A percentile compares a stretch with the other conserved stretches of the same genome.
Evolutionary conservation across 331 rosid genomes (phyloP).

Genomic region (Dryas integrifolia): DNA sequence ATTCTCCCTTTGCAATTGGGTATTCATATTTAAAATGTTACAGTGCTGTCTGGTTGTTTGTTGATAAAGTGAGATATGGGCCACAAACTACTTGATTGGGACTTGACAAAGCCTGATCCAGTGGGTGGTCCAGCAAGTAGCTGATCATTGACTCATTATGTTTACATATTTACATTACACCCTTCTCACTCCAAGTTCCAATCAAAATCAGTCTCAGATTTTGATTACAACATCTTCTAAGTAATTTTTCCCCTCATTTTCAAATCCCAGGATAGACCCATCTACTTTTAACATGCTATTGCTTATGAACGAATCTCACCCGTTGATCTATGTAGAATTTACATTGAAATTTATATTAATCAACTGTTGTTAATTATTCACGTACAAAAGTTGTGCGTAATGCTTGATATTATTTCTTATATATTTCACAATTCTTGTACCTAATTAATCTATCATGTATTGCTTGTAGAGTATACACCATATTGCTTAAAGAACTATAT

Average conservation of each 20-base stretch:
- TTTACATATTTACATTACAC: not conserved
- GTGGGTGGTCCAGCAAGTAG: slow-evolving; percentile 28
- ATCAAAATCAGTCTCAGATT: slow-evolving; percentile 16
- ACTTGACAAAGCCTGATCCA: slow-evolving; percentile 23
- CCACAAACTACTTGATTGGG: slow-evolving; percentile 27
- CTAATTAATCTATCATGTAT: not conserved
- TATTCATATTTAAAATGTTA: not conserved
- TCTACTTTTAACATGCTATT: not conserved
- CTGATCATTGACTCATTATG: slow-evolving; percentile 34
- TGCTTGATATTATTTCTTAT: too few species aligned
- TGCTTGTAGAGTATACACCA: not conserved
- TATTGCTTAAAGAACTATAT: too few species aligned
- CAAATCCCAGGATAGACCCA: not conserved
- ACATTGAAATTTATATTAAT: not conserved
- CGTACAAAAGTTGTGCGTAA: too few species aligned
- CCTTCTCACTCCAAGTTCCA: slow-evolving; percentile 15
- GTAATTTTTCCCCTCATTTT: not conserved
- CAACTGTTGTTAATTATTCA: not conserved
- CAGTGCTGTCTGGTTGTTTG: not conserved
- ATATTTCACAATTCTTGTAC: not conserved
- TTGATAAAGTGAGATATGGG: slow-evolving; percentile 20
- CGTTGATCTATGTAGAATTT: not conserved
- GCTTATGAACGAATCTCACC: not conserved
- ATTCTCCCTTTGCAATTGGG: not conserved
- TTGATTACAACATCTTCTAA: not conserved